Percentiles rank a stretch among this genome's conserved stretches.
These are phyloP conservation scores for Boletus subparvulus DNA, from an alignment of 768 basidiomycete species.

Conservation along the genomic window DNA sequence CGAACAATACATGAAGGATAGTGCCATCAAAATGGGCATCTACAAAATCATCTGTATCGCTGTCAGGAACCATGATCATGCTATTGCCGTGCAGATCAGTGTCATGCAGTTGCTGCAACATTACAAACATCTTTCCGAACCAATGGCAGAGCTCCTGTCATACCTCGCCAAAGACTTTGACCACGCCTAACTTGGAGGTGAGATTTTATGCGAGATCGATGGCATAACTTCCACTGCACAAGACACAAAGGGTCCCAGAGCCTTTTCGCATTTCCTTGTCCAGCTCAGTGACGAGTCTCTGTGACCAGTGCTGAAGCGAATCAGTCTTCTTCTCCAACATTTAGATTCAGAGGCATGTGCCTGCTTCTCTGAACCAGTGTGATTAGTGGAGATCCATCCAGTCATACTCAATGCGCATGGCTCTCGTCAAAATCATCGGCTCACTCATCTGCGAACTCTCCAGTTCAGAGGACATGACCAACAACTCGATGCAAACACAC, in stretches of 20 bases:
- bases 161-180: slow-evolving; percentile 84
- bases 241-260: slow-evolving; percentile 84
- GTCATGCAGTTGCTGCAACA: slow-evolving; percentile 93
- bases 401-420: slow-evolving; percentile 97
- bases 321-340: slow-evolving; percentile 79
- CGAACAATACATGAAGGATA: slow-evolving; percentile 84
- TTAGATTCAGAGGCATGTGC: slow-evolving; percentile 85
- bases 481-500: slow-evolving; percentile 45
- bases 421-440: slow-evolving; percentile 88
- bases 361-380: background rate
- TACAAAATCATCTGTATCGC: slow-evolving; percentile 90
- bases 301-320: slow-evolving; percentile 82
- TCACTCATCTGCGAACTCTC: slow-evolving; percentile 81
- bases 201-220: slow-evolving; percentile 86
- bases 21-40: slow-evolving; percentile 67
- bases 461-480: slow-evolving; percentile 45
- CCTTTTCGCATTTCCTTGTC: slow-evolving; percentile 82
- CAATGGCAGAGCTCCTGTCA: slow-evolving; percentile 87
- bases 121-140: slow-evolving; percentile 91
- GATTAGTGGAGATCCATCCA: slow-evolving; percentile 29
- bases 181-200: slow-evolving; percentile 85
- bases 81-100: slow-evolving; percentile 78
- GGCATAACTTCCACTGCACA: slow-evolving; percentile 72
- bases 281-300: slow-evolving; percentile 79
- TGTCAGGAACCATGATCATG: slow-evolving; percentile 88